Percentiles rank a stretch among this genome's conserved stretches.
These are phyloP conservation scores for Dactylellina sp. DNA, from an alignment of 2,329 filamentous ascomycete genomes.

Conservation along the genomic window DNA sequence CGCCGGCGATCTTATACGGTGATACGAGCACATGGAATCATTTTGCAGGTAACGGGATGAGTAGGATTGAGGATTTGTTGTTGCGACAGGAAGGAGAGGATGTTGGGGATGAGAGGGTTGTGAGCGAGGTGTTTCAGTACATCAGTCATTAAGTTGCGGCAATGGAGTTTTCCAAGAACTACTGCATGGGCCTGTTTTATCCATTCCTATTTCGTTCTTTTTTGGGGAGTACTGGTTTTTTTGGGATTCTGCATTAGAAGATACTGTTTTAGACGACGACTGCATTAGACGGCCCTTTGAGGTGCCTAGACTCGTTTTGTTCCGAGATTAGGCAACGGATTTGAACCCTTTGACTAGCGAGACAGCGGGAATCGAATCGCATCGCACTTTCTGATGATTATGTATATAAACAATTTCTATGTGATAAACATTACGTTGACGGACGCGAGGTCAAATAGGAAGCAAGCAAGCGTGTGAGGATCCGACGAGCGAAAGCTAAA, in stretches of 20 bases:
- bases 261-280: background rate
- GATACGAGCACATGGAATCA: conserved; percentile 99
- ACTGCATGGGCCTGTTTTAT: background rate
- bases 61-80: conserved; percentile 88
- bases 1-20: conserved; percentile 93
- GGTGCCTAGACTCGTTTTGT: background rate
- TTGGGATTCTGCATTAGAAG: conserved; percentile 8
- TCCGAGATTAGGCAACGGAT: too few relatives aligned
- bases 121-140: conserved; percentile 97
- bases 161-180: background rate
- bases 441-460: conserved; percentile 7
- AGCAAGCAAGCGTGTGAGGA: conserved; percentile 8
- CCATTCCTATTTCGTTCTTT: background rate
- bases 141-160: conserved; percentile 80
- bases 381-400: too few relatives aligned
- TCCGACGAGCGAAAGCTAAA: conserved; percentile 43
- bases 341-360: too few relatives aligned
- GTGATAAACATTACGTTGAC: conserved; percentile 13
- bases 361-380: too few relatives aligned
- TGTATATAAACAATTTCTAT: too few relatives aligned
- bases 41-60: conserved; percentile 83
- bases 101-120: conserved; percentile 68
- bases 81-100: conserved; percentile 85
- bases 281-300: background rate
- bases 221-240: background rate